phyloP scores from a whole-genome alignment of 352 stramenopile genomes.

The Phytophthora ohioensis region DNA sequence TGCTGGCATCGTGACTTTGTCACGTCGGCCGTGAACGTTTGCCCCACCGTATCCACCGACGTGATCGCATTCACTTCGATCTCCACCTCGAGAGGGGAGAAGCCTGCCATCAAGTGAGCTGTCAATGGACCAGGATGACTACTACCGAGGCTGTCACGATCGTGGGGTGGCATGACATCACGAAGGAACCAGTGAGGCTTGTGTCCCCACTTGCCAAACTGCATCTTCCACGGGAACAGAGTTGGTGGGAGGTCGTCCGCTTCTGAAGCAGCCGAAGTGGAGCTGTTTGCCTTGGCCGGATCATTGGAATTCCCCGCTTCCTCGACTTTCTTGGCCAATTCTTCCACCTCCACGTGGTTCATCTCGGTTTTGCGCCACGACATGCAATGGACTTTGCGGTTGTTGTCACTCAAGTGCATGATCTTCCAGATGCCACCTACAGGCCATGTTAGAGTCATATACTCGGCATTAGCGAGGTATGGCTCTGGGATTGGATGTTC shows the following conservation, averaged over 20 bases:
- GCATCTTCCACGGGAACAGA: constrained; percentile 71
- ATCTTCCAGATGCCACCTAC: constrained; percentile 69
- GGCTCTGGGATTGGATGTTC: constrained; percentile 44
- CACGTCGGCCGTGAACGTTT: constrained; percentile 60
- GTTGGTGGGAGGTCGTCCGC: constrained; percentile 28
- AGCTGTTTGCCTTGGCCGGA: constrained; percentile 13
- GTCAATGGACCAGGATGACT: constrained; percentile 33
- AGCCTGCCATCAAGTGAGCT: constrained; percentile 45
- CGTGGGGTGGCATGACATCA: constrained; percentile 40
- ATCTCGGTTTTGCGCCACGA: constrained; percentile 63
- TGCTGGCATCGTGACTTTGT: constrained; percentile 48
- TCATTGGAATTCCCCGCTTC: constrained; percentile 2
- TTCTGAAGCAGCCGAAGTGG: constrained; percentile 18
- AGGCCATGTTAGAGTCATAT: constrained; percentile 56
- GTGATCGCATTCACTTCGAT: constrained; percentile 52
- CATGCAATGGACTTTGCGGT: constrained; percentile 47
- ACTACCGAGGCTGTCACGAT: constrained; percentile 13
- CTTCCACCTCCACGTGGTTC: constrained; percentile 43
- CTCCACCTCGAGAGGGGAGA: constrained; percentile 45
- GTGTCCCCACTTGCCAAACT: constrained; percentile 54
- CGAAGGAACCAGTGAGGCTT: constrained; percentile 62
- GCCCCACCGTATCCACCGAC: constrained; percentile 51
- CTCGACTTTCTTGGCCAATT: constrained; percentile 50
- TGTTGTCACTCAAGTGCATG: constrained; percentile 36
- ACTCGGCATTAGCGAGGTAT: constrained; percentile 47